Evolutionary conservation across 2,329 filamentous ascomycete species (phyloP).

Genomic region (Bretziella fagacearum): DNA sequence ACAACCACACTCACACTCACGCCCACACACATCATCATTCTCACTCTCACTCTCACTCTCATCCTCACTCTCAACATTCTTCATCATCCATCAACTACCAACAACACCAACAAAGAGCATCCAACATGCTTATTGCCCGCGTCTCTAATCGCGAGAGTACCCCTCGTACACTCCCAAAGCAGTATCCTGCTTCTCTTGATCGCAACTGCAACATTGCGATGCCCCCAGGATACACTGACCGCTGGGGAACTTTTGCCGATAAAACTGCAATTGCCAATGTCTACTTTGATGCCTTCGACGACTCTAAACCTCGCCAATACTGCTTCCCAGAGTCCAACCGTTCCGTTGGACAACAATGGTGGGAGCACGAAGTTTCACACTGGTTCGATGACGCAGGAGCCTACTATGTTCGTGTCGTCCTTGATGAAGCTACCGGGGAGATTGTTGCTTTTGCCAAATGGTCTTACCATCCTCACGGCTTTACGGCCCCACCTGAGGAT

Average conservation of each 20-base stretch:
- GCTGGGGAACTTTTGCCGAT: constrained; percentile 9
- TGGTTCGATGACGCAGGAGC: constrained; percentile 7
- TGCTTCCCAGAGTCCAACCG: constrained; percentile 11
- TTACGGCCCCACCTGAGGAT: neutral
- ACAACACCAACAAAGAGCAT: neutral
- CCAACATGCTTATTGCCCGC: neutral
- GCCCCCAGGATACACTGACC: constrained; percentile 9
- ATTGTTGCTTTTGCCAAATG: constrained; percentile 14
- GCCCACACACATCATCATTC: neutral
- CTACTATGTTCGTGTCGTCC: constrained; percentile 10
- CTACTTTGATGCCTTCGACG: constrained; percentile 12
- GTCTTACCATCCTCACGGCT: constrained; percentile 14
- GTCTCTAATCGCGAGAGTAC: neutral
- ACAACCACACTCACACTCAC: neutral
- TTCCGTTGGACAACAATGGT: constrained; percentile 6
- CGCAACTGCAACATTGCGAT: neutral
- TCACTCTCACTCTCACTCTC: neutral
- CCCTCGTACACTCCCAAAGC: neutral
- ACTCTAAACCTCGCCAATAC: constrained; percentile 5
- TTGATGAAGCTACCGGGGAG: neutral
- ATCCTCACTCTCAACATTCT: neutral
- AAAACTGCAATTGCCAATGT: constrained; percentile 10
- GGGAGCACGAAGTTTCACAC: constrained; percentile 7
- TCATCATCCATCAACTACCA: too few species aligned
- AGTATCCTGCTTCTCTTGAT: neutral